These are phyloP conservation scores for Colletotrichum truncatum DNA, from an alignment of 2,329 filamentous ascomycete species.

Conservation along the genomic window DNA sequence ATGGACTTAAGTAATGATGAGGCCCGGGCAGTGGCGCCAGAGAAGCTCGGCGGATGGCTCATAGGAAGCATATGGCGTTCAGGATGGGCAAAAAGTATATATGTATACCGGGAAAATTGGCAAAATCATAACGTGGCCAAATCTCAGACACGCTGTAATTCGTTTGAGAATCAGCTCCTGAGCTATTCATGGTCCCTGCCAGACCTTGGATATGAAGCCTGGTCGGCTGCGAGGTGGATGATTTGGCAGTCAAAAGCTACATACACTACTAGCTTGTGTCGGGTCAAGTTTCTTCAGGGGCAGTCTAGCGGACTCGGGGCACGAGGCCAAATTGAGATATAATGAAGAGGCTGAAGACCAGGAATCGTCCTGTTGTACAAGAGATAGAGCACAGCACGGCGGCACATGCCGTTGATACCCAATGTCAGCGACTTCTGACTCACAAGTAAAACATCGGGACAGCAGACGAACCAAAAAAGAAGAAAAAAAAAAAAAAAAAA, in stretches of 20 bases:
- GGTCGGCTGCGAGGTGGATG: no score
- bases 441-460: not conserved
- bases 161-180: no score
- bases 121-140: not conserved
- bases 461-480: not conserved
- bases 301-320: no score
- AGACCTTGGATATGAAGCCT: no score
- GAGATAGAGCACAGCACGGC: not conserved
- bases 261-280: no score
- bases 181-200: no score
- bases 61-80: conserved; percentile 20
- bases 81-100: conserved; percentile 21
- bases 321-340: not conserved
- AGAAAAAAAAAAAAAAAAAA: no score
- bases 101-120: conserved; percentile 14
- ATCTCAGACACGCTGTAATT: no score
- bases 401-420: conserved; percentile 21
- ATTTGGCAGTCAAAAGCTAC: no score
- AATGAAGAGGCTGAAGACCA: no score
- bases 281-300: no score
- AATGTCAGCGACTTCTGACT: conserved; percentile 6
- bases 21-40: not conserved
- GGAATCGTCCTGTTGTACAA: not conserved
- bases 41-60: not conserved
- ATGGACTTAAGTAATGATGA: not conserved